A percentile compares a stretch with the other conserved stretches of the same genome.
Evolutionary conservation across 352 stramenopile species (phyloP).

Genomic region (Saprolegnia parasitica): DNA sequence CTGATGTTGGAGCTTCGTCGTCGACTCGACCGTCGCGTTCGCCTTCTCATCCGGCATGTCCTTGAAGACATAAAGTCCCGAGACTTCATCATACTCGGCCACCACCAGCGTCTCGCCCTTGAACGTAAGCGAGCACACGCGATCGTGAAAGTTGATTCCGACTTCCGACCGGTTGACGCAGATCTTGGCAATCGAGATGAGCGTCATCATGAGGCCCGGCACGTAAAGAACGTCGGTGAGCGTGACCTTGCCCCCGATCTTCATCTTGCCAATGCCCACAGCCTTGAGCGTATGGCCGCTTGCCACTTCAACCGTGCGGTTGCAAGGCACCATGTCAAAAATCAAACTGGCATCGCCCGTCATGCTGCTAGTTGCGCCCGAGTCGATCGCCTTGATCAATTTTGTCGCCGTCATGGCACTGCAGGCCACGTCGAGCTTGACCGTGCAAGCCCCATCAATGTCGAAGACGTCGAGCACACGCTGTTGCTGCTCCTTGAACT

Average conservation of each 20-base stretch:
- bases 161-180: not conserved
- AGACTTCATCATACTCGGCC: not conserved
- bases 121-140: not conserved
- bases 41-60: not conserved
- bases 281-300: conserved; percentile 28
- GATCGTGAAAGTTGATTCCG: not conserved
- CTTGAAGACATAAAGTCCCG: not conserved
- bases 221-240: conserved; percentile 32
- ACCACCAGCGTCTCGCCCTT: not conserved
- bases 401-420: conserved; percentile 12
- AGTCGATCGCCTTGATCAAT: conserved; percentile 26
- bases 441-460: too few relatives aligned
- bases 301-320: conserved; percentile 23
- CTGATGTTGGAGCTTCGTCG: not conserved
- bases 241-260: conserved; percentile 18
- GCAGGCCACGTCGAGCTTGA: conserved; percentile 7
- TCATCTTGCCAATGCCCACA: conserved; percentile 24
- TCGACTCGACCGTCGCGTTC: not conserved
- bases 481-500: too few relatives aligned
- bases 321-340: not conserved
- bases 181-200: not conserved
- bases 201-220: conserved; percentile 22
- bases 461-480: too few relatives aligned
- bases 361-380: conserved; percentile 34
- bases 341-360: conserved; percentile 14